Conservation (phyloP, 257 asterid species). For the Przewalskia tangutica region DNA sequence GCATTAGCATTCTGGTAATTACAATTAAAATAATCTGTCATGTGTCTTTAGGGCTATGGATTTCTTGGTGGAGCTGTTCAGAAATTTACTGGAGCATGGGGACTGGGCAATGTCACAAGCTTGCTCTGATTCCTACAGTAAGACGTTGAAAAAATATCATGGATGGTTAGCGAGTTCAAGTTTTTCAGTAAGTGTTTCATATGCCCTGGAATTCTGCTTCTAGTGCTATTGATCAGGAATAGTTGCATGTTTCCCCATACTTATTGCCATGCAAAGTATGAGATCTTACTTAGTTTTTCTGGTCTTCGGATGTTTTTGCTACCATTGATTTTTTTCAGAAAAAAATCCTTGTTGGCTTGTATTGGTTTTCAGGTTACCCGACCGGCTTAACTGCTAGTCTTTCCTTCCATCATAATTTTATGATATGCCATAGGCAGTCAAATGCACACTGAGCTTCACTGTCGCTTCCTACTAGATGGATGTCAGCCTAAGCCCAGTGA, state of each 20-base stretch:
- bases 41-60: conserved; percentile 80
- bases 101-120: conserved; percentile 94
- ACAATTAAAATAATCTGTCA: background rate
- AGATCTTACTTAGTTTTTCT: background rate
- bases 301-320: background rate
- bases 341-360: background rate
- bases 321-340: background rate
- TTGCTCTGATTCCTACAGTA: conserved; percentile 69
- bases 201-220: background rate
- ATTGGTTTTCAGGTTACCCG: background rate
- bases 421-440: background rate
- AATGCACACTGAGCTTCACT: background rate
- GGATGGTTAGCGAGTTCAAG: conserved; percentile 98
- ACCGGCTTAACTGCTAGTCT: background rate
- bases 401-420: background rate
- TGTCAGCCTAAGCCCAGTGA: background rate
- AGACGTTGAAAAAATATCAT: conserved; percentile 86
- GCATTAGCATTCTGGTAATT: background rate
- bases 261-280: background rate
- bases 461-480: background rate
- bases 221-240: background rate
- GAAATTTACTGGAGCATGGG: conserved; percentile 60
- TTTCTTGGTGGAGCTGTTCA: conserved; percentile 74
- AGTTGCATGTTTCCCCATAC: background rate
- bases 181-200: conserved; percentile 45